Conservation (phyloP, 2,329 filamentous ascomycete genomes). For the Sclerotinia sclerotiorum region DNA sequence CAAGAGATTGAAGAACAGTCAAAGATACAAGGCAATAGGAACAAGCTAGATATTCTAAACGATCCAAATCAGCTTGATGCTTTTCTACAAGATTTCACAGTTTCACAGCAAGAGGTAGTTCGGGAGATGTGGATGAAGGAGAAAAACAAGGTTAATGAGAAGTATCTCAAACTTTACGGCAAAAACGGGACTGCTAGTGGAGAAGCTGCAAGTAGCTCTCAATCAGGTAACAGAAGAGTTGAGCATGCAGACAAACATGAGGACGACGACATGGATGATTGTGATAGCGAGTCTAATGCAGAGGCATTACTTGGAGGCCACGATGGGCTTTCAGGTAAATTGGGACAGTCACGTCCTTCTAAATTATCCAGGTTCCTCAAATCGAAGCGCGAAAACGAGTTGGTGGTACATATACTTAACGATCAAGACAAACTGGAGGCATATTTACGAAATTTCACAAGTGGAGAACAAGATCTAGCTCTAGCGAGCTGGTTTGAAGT, state of each 20-base stretch:
- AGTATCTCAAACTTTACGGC: background rate
- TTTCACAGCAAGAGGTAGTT: background rate
- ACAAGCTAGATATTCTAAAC: background rate
- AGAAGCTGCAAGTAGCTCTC: background rate
- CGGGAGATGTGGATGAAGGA: background rate
- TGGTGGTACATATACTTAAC: background rate
- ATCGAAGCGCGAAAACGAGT: background rate
- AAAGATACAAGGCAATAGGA: background rate
- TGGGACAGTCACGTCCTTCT: background rate
- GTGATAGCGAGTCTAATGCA: background rate
- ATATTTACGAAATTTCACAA: background rate
- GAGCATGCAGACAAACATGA: background rate
- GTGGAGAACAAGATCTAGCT: background rate
- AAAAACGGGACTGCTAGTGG: background rate
- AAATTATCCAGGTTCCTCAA: background rate
- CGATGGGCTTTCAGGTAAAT: background rate
- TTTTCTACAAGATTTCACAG: background rate
- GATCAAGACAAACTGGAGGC: background rate
- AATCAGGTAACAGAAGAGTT: no score
- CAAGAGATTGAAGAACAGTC: slow-evolving; percentile 1
- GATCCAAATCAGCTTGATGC: slow-evolving; percentile 1
- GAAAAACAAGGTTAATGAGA: background rate
- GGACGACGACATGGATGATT: background rate
- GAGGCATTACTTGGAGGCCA: no score
- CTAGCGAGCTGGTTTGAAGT: background rate